phyloP scores from a whole-genome alignment of 2,329 filamentous ascomycete species.

The Teratosphaeria pseudoeucalypti region DNA sequence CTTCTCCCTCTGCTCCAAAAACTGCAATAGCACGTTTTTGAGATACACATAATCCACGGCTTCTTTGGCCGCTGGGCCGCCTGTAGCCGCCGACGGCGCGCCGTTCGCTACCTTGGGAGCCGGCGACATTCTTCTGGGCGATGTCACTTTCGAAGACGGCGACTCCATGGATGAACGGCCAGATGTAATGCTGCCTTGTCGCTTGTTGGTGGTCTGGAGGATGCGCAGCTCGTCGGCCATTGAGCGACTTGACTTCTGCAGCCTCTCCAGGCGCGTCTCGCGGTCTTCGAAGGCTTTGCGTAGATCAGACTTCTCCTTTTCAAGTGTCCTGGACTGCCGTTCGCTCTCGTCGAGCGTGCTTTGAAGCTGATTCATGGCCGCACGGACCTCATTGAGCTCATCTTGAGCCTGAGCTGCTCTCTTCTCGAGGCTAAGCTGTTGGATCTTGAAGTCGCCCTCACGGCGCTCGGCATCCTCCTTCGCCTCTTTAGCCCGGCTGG shows the following conservation, averaged over 20 bases:
- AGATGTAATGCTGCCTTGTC: conserved; percentile 37
- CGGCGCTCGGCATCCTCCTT: conserved; percentile 66
- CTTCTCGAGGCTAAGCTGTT: conserved; percentile 66
- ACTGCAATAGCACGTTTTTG: conserved; percentile 73
- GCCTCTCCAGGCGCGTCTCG: conserved; percentile 65
- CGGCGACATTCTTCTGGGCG: conserved; percentile 40
- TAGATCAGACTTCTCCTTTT: conserved; percentile 70
- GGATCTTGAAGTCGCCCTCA: conserved; percentile 63
- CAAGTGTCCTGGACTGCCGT: conserved; percentile 68
- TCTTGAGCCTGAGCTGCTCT: conserved; percentile 56
- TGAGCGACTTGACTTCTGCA: conserved; percentile 56
- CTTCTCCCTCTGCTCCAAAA: conserved; percentile 70
- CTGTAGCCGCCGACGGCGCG: conserved; percentile 17
- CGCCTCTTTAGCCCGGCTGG: conserved; percentile 61
- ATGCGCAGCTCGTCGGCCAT: conserved; percentile 49
- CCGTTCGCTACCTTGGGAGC: conserved; percentile 22
- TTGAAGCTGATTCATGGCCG: conserved; percentile 66
- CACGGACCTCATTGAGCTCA: conserved; percentile 65
- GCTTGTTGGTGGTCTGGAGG: conserved; percentile 29
- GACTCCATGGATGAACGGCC: conserved; percentile 48
- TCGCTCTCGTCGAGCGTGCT: conserved; percentile 80
- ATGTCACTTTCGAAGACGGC: conserved; percentile 37
- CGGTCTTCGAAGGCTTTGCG: conserved; percentile 68
- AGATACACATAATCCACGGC: conserved; percentile 56
- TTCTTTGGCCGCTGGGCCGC: conserved; percentile 8